These are phyloP conservation scores for Acanthamoeba healyi DNA, from an alignment of 208 protist genomes.

Conservation along the genomic window DNA sequence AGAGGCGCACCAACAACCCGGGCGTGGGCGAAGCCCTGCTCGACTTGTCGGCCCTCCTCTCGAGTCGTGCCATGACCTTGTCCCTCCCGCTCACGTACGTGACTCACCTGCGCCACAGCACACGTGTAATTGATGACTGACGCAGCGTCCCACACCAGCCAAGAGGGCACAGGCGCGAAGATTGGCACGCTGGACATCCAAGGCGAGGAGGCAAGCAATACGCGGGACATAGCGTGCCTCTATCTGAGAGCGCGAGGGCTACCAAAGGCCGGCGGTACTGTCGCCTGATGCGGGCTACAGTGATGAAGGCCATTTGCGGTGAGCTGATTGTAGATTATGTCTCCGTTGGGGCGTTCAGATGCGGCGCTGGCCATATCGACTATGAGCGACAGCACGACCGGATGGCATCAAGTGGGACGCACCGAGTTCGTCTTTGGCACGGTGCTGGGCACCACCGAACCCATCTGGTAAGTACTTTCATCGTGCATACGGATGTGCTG, in stretches of 20 bases:
- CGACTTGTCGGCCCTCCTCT: neutral
- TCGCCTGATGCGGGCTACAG: neutral
- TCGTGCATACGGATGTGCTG: neutral
- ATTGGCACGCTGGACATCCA: neutral
- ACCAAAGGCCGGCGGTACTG: slow-evolving; percentile 21
- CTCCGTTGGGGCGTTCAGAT: neutral
- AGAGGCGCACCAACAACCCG: neutral
- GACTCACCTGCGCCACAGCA: neutral
- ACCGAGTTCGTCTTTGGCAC: slow-evolving; percentile 58
- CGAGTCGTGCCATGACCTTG: neutral
- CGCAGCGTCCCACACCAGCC: neutral
- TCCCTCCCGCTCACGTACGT: slow-evolving; percentile 4
- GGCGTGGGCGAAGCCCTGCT: neutral
- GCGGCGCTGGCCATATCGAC: slow-evolving; percentile 4
- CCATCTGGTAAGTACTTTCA: slow-evolving; percentile 1
- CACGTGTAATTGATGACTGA: neutral
- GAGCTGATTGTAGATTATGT: no score
- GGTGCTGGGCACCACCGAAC: slow-evolving; percentile 40
- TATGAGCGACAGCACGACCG: neutral
- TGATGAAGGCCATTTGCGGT: no score
- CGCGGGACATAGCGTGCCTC: slow-evolving; percentile 16
- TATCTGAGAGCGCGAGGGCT: slow-evolving; percentile 14
- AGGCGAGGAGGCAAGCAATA: neutral
- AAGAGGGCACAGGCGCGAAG: neutral
- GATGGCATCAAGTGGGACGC: slow-evolving; percentile 10